Percentiles rank a stretch among this genome's conserved stretches.
phyloP scores from a whole-genome alignment of 768 basidiomycete genomes.

The Termitomyces bulborhizus region DNA sequence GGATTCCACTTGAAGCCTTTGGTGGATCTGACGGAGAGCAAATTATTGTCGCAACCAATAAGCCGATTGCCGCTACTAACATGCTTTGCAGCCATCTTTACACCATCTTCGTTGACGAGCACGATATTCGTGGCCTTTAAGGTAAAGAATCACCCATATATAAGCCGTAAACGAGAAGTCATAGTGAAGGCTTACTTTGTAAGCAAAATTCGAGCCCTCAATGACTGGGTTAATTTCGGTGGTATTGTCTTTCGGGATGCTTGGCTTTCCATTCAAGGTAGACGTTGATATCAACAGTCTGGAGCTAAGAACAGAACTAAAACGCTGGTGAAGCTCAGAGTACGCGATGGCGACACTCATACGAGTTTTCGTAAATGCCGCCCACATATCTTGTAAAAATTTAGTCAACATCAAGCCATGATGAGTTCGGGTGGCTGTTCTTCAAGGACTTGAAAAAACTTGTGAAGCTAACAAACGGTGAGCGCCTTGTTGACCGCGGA shows the following conservation, averaged over 20 bases:
- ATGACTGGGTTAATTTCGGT: constrained; percentile 51
- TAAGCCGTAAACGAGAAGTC: background rate
- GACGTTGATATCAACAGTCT: background rate
- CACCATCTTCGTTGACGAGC: constrained; percentile 51
- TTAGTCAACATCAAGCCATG: background rate
- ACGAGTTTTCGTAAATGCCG: background rate
- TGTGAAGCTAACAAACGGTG: background rate
- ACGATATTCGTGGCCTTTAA: constrained; percentile 56
- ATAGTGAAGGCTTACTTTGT: constrained; percentile 34
- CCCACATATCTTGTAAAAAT: background rate
- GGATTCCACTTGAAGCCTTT: constrained; percentile 49
- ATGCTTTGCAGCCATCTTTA: constrained; percentile 59
- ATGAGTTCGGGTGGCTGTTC: background rate
- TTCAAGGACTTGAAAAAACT: background rate
- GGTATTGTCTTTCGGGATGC: constrained; percentile 15
- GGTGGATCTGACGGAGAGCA: constrained; percentile 45
- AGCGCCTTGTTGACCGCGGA: background rate
- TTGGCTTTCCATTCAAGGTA: constrained; percentile 22
- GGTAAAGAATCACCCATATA: constrained; percentile 1
- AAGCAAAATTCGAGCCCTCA: constrained; percentile 48
- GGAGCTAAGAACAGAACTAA: constrained; percentile 1
- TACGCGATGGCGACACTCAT: background rate
- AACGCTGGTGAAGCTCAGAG: background rate
- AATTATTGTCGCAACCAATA: constrained; percentile 2
- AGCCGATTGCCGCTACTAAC: constrained; percentile 29